A percentile compares a stretch with the other conserved stretches of the same genome.
Evolutionary conservation across 2,329 filamentous ascomycete species (phyloP).

Genomic region (Fonsecaea pedrosoi): DNA sequence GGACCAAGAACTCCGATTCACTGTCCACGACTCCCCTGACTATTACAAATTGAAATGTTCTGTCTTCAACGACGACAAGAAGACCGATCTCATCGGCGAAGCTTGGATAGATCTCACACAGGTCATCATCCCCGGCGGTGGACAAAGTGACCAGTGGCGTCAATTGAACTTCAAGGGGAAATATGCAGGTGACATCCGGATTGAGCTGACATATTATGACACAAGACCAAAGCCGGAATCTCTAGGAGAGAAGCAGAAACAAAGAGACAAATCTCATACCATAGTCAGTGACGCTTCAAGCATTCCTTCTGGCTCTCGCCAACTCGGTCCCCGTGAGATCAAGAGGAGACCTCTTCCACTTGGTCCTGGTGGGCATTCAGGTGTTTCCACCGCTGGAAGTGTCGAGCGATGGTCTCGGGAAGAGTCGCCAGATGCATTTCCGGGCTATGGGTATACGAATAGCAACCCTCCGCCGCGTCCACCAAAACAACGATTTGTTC

Average conservation of each 20-base stretch:
- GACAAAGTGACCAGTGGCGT: constrained; percentile 95
- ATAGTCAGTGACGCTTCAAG: constrained; percentile 41
- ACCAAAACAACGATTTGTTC: constrained; percentile 34
- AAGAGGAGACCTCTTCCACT: constrained; percentile 85
- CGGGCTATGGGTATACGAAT: constrained; percentile 22
- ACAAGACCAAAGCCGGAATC: constrained; percentile 81
- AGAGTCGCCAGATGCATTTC: constrained; percentile 38
- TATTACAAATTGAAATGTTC: constrained; percentile 96
- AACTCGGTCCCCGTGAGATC: constrained; percentile 63
- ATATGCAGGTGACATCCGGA: constrained; percentile 91
- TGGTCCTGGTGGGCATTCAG: constrained; percentile 61
- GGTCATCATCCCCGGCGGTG: constrained; percentile 83
- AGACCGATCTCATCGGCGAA: constrained; percentile 94
- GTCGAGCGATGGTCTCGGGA: constrained; percentile 21
- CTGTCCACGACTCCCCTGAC: constrained; percentile 93
- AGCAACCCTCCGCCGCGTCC: constrained; percentile 31
- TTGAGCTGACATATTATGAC: constrained; percentile 98
- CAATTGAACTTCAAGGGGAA: constrained; percentile 85
- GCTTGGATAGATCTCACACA: constrained; percentile 83
- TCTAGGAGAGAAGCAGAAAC: constrained; percentile 61
- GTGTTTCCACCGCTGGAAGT: constrained; percentile 4
- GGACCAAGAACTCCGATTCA: constrained; percentile 97
- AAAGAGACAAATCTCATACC: constrained; percentile 47
- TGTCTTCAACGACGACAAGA: constrained; percentile 98
- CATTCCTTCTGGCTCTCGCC: constrained; percentile 53